Conservation (phyloP, 108 stramenopile genomes). For the Licmophora abbreviata region DNA sequence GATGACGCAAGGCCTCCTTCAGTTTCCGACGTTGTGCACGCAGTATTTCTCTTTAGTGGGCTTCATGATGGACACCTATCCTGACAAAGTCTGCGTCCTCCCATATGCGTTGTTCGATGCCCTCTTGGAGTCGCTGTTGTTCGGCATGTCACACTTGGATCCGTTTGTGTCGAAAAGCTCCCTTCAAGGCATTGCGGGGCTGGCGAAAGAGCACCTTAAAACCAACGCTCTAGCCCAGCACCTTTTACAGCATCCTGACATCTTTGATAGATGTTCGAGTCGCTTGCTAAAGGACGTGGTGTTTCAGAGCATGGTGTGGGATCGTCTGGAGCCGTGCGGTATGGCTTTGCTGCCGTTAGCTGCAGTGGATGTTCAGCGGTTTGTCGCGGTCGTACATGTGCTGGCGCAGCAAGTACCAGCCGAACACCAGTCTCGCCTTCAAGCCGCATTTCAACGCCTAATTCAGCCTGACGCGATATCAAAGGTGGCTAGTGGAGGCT, state of each 20-base stretch:
- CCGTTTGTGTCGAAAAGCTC: constrained; percentile 55
- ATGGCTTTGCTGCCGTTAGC: constrained; percentile 53
- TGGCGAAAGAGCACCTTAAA: constrained; percentile 53
- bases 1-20: constrained; percentile 78
- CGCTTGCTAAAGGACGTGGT: constrained; percentile 69
- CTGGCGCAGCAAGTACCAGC: constrained; percentile 46
- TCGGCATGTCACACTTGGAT: constrained; percentile 80
- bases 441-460: constrained; percentile 46
- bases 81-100: constrained; percentile 57
- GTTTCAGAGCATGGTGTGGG: constrained; percentile 67
- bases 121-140: constrained; percentile 71
- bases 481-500: constrained; percentile 43
- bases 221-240: constrained; percentile 27
- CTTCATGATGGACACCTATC: constrained; percentile 85
- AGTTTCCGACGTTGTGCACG: constrained; percentile 65
- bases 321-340: constrained; percentile 71
- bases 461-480: constrained; percentile 53
- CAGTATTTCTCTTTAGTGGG: constrained; percentile 78
- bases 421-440: constrained; percentile 46
- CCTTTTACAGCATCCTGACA: constrained; percentile 29
- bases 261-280: constrained; percentile 48
- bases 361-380: constrained; percentile 50
- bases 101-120: constrained; percentile 74
- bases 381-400: constrained; percentile 45
- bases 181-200: constrained; percentile 61